These are phyloP conservation scores for Phialocephala sp. DNA, from an alignment of 2,329 filamentous ascomycete species.

Conservation along the genomic window DNA sequence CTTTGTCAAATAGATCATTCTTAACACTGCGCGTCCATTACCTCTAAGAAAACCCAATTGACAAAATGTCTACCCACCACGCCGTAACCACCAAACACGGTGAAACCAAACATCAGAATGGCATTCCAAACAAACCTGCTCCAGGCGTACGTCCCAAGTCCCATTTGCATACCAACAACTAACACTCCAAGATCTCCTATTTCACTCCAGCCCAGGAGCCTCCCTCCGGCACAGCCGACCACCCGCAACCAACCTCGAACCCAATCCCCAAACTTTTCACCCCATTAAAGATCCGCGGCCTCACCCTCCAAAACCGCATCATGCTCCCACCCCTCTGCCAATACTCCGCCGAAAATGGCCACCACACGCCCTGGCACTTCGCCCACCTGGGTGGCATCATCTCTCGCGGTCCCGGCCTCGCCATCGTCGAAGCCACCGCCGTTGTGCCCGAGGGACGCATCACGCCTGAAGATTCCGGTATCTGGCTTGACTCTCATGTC, in stretches of 20 bases:
- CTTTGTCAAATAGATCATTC: not conserved
- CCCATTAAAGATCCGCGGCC: conserved; percentile 47
- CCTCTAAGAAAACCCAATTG: not conserved
- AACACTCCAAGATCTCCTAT: conserved; percentile 43
- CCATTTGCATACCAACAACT: not conserved
- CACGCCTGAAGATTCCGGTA: conserved; percentile 76
- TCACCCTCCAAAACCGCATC: conserved; percentile 72
- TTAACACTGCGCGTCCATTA: not conserved
- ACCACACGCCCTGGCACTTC: conserved; percentile 81
- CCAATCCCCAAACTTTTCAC: conserved; percentile 56
- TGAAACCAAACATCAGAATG: conserved; percentile 21
- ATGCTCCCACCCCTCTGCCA: conserved; percentile 69
- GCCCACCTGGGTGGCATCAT: conserved; percentile 83
- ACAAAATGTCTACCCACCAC: conserved; percentile 34
- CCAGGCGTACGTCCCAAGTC: conserved; percentile 24
- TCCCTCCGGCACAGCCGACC: conserved; percentile 50
- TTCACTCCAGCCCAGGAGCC: conserved; percentile 55
- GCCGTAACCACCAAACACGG: conserved; percentile 28
- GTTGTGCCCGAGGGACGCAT: conserved; percentile 81
- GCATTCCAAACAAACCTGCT: conserved; percentile 37
- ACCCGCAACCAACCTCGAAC: conserved; percentile 53
- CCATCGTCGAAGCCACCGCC: conserved; percentile 79
- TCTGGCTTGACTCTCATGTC: conserved; percentile 87
- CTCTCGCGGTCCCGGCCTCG: conserved; percentile 73
- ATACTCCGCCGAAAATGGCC: conserved; percentile 71